Percentiles rank a stretch among this genome's conserved stretches.
Conservation (phyloP, 352 stramenopile genomes). For the Phytophthora kernoviae region DNA sequence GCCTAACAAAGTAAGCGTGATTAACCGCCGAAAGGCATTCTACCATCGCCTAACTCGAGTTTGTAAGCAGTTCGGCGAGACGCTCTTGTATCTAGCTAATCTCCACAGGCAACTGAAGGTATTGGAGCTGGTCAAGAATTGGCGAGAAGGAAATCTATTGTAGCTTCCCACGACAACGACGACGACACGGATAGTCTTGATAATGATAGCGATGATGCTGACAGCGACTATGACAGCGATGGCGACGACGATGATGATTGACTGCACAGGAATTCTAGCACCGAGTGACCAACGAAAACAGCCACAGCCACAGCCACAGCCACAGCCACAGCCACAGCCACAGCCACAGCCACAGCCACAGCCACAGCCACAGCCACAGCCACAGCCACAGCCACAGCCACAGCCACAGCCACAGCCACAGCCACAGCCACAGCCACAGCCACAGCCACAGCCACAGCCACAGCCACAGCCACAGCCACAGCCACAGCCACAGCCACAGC, state of each 20-base stretch:
- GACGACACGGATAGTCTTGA: constrained; percentile 15
- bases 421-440: background rate
- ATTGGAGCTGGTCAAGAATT: constrained; percentile 46
- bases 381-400: background rate
- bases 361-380: constrained; percentile 13
- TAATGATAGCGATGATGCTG: constrained; percentile 16
- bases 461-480: background rate
- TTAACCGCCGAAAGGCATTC: background rate
- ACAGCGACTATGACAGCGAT: constrained; percentile 24
- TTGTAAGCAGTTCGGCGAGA: constrained; percentile 56
- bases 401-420: constrained; percentile 12
- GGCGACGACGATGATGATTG: constrained; percentile 26
- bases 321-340: constrained; percentile 13
- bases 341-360: background rate
- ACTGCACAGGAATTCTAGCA: background rate
- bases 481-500: constrained; percentile 9
- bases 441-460: constrained; percentile 10
- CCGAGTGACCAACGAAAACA: too few relatives aligned
- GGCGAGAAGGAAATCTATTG: constrained; percentile 44
- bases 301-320: background rate
- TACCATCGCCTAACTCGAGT: background rate
- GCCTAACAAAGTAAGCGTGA: constrained; percentile 53
- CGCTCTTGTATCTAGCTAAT: constrained; percentile 48
- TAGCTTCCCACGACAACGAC: constrained; percentile 21
- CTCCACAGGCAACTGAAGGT: constrained; percentile 43